Evolutionary conservation across 2,329 filamentous ascomycete species (phyloP), one percentile per base, ranked within the genome.

Genomic region (Huntiella savannae): DNA sequence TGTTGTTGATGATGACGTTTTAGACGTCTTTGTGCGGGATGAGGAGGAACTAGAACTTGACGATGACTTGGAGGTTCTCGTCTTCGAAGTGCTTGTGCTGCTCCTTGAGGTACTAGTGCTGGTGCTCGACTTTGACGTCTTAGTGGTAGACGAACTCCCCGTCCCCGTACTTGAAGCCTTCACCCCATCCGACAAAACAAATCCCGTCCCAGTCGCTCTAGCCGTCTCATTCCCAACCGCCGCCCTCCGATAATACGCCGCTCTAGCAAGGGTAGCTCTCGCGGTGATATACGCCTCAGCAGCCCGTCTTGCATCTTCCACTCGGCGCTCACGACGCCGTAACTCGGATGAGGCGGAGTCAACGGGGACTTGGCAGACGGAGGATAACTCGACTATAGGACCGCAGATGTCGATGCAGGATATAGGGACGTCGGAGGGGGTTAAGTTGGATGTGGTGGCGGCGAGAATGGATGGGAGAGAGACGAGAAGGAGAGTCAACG

Each of bases 321-420:
- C 33, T 28, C 22, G 22, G 13, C 43, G 39, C 15, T 54, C 51
- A 16, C 57, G 51, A 51, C 58, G 57, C 38, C 52, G 50, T 36
- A 53, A 48, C 43, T 56, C 53, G 6, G 55, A 47, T 13, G 41
- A 45, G 39, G 47, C 45, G 19, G 41, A 7, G n/a, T 17, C 44
- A 12, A 49, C 40, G 10, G 53, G 52, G 32, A 55, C 42, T 50
- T 57, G 56, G 55, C 63, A 65, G 39, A 58, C 57, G 7, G 54
- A 54, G 32, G 60, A 60, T n/a, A 65, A 53, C 53, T 65, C 63
- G 47, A 65, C 61, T 42, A 65, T 59, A 44, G 63, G 63, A 4
- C 62, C 62, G 54, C 63, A 65, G 44, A 65, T 64, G 35, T 58
- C 59, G 33, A 61, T 61, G 49, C 63, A 65, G 45, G 56, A 54